Base-by-base conservation (phyloP, 2,329 filamentous ascomycete species). In the Akanthomyces uredinophilus region DNA sequence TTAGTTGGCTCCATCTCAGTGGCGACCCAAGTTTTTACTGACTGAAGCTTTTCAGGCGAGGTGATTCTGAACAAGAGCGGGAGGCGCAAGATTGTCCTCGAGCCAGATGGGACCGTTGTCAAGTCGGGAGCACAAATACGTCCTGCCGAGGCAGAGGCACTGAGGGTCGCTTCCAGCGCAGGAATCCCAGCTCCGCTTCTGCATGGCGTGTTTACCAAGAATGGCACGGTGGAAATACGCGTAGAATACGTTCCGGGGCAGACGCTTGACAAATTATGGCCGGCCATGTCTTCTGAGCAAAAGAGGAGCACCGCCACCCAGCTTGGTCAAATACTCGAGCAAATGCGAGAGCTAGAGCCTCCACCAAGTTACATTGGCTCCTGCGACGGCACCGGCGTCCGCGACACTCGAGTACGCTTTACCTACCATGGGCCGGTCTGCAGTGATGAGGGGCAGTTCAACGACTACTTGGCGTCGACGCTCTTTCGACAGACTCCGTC, bases 201-300 rank as follows among this genome's bases (percentile, higher is more conserved):
- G 7, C 63, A 65, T 49, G 51, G 65, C 2, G 62, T 65, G n/a
- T 18, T 32, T 53, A 52, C 37, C 52, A 55, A 18, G 39, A 44
- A 43, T 57, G 56, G 22, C 29, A 32, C 1, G 22, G 39, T 6
- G 16, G 65, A 18, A 52, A 70, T 71, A 35, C 22, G 56, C 2
- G 72, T 74, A 70, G 63, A 61, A 5, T 70, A 70, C 35, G 62
- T 71, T 20, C 27, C 66, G 49, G 69, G 71, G 3, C 47, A 70
- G 51, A 49, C 64, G 4, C 71, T 73, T 13, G 64, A 68, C n/a
- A 60, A 68, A 16, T 24, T 69, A 1, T 72, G 71, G 71, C 64
- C 65, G 1, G 55, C 60, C 37, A 66, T 71, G 62, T 66, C 66
- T 1, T 32, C 18, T 2, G 62, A 66, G 1, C 35, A 70, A 41